Evolutionary conservation across 2,329 filamentous ascomycete genomes (phyloP).

Genomic region (Dactylella cylindrospora): DNA sequence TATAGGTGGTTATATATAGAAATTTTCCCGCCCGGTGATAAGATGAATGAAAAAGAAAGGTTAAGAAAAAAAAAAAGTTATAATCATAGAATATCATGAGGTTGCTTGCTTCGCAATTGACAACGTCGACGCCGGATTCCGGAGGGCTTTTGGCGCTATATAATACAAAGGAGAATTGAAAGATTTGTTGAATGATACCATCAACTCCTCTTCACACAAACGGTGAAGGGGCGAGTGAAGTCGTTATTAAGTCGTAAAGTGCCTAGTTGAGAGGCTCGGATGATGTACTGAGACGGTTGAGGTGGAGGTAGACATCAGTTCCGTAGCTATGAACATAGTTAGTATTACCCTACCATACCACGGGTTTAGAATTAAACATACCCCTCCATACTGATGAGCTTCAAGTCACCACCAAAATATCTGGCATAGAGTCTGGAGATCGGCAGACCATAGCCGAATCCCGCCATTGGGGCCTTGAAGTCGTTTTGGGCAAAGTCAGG

Average conservation of each 20-base stretch:
- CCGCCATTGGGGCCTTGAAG: slow-evolving; percentile 98
- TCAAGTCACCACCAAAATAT: slow-evolving; percentile 96
- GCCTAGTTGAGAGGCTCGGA: slow-evolving; percentile 72
- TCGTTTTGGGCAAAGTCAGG: slow-evolving; percentile 98
- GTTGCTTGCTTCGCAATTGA: too few species aligned
- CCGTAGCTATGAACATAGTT: slow-evolving; percentile 69
- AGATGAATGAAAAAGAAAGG: too few species aligned
- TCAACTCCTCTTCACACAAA: too few species aligned
- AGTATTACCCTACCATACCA: slow-evolving; percentile 10
- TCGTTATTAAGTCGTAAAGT: neutral
- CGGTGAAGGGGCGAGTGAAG: neutral
- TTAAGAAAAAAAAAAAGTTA: too few species aligned
- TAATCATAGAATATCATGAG: too few species aligned
- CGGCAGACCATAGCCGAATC: slow-evolving; percentile 95
- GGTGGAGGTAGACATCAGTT: slow-evolving; percentile 95
- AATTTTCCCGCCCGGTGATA: slow-evolving; percentile 13
- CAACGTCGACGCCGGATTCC: too few species aligned
- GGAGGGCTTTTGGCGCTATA: too few species aligned
- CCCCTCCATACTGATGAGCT: slow-evolving; percentile 99
- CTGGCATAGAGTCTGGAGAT: slow-evolving; percentile 92
- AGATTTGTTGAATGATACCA: slow-evolving; percentile 10
- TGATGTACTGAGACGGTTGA: slow-evolving; percentile 91
- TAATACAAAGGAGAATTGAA: neutral
- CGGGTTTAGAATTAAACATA: slow-evolving; percentile 34
- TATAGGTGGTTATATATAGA: slow-evolving; percentile 13